Evolutionary conservation across 768 basidiomycete species (phyloP), one percentile per base, ranked within the genome.

Genomic region (Suillus lakei): DNA sequence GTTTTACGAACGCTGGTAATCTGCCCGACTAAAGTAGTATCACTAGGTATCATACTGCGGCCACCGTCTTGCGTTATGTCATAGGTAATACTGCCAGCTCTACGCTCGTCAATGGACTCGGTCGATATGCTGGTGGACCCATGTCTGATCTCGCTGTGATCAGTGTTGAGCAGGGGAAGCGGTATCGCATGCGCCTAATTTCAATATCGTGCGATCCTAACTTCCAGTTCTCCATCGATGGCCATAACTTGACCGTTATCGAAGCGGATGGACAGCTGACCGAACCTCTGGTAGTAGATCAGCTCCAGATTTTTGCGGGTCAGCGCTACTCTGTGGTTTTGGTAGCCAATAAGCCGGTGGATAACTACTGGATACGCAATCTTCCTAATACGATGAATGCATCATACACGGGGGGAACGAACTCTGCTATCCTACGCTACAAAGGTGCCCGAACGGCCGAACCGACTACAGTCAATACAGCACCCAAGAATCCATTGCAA

Each of bases 381-480:
- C 30, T 73, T 18, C 78, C 82, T 3, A 71, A 18, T 10, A 18
- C 68, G 5, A 54, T 69, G 9, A 70, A 63, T 23, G 16, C 73
- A 2, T 65, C 66, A 9, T 79, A 79, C 53, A 1, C 62, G 0
- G 79, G 76, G 15, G 86, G 85, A n/a, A 66, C 84, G 28, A 88
- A 85, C 71, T 85, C 83, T 16, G 88, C 85, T 1, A 85, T 87
- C 55, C 73, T 87, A 8, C 81, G 83, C 15, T 88, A 88, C 70
- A 62, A 38, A 13, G 84, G 83, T 15, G 84, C 83, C 1, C 64
- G 76, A 3, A 39, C 9, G 15, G 67, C 66, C 30, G 75, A 86
- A 30, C 85, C 86, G 0, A 80, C 77, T 0, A 81, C 80, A 1
- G 72, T 62, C 3, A 75, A 78, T 6, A 68, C 74, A 1, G 28